phyloP scores from a whole-genome alignment of 768 basidiomycete genomes.

The Russula earlei region DNA sequence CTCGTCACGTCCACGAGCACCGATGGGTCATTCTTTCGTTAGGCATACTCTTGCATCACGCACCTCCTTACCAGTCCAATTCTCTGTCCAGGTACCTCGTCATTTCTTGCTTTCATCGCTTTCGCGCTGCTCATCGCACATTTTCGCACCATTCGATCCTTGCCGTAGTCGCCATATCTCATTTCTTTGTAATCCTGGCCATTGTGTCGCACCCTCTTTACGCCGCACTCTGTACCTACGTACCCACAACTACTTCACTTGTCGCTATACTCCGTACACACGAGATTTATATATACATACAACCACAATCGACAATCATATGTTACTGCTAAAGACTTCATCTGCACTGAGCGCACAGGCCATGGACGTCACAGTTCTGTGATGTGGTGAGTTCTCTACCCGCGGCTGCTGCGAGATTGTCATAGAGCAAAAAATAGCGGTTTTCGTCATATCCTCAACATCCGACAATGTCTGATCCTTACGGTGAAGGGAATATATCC shows the following conservation, averaged over 20 bases:
- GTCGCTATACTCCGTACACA: not conserved
- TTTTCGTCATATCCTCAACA: not conserved
- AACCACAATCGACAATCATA: not conserved
- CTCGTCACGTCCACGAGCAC: not conserved
- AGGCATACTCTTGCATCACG: not conserved
- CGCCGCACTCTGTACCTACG: not conserved
- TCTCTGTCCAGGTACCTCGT: conserved; percentile 1
- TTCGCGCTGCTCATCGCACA: not conserved
- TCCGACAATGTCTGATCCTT: not conserved
- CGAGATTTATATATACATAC: conserved; percentile 1
- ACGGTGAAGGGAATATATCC: not conserved
- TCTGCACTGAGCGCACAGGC: too few relatives aligned
- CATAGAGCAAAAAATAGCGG: not conserved
- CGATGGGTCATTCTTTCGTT: not conserved
- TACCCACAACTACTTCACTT: not conserved
- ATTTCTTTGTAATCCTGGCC: not conserved
- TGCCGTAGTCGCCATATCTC: conserved; percentile 1
- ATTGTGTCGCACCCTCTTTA: not conserved
- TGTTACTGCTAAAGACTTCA: too few relatives aligned
- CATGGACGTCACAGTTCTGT: too few relatives aligned
- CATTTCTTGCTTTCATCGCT: not conserved
- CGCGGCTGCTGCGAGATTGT: too few relatives aligned
- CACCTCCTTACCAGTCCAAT: not conserved
- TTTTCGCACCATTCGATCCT: not conserved
- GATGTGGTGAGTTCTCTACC: too few relatives aligned